phyloP scores from a whole-genome alignment of 2,329 filamentous ascomycete genomes.

The Colletotrichum zoysiae region DNA sequence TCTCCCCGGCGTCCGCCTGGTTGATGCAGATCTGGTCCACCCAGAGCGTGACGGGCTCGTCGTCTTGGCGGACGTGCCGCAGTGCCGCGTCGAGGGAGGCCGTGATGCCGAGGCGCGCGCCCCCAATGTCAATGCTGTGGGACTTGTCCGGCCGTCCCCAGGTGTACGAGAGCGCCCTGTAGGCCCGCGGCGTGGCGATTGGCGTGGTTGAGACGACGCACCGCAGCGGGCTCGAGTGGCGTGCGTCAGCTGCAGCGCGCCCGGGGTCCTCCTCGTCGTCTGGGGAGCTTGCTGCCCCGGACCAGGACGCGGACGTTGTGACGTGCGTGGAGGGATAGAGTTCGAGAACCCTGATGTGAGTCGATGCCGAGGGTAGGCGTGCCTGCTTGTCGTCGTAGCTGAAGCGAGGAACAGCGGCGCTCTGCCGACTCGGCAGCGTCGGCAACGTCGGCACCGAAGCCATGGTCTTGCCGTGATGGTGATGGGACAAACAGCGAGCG shows the following conservation, averaged over 20 bases:
- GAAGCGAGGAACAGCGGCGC: constrained; percentile 7
- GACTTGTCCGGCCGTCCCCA: constrained; percentile 42
- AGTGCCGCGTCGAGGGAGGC: constrained; percentile 37
- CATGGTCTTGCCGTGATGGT: constrained; percentile 21
- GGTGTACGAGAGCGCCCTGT: constrained; percentile 46
- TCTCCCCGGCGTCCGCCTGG: constrained; percentile 52
- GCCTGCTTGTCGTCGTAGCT: constrained; percentile 6
- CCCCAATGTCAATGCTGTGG: constrained; percentile 23
- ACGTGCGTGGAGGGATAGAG: constrained; percentile 19
- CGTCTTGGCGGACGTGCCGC: constrained; percentile 23
- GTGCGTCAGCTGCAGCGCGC: not conserved
- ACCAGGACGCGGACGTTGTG: not conserved
- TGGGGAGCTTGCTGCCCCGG: not conserved
- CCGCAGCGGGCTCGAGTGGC: constrained; percentile 16
- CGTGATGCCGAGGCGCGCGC: constrained; percentile 30
- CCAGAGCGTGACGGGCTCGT: constrained; percentile 48
- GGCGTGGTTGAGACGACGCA: constrained; percentile 29
- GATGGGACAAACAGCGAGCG: constrained; percentile 17
- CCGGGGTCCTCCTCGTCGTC: constrained; percentile 14
- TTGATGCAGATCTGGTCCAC: constrained; percentile 58
- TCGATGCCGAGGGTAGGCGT: constrained; percentile 30
- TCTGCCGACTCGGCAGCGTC: constrained; percentile 10
- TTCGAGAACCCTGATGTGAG: constrained; percentile 37
- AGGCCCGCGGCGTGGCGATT: constrained; percentile 39
- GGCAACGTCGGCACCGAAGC: constrained; percentile 25